Evolutionary conservation across 306 rosid species (phyloP), one percentile per base, ranked within the genome.

Genomic region (Cicer yamashitae): DNA sequence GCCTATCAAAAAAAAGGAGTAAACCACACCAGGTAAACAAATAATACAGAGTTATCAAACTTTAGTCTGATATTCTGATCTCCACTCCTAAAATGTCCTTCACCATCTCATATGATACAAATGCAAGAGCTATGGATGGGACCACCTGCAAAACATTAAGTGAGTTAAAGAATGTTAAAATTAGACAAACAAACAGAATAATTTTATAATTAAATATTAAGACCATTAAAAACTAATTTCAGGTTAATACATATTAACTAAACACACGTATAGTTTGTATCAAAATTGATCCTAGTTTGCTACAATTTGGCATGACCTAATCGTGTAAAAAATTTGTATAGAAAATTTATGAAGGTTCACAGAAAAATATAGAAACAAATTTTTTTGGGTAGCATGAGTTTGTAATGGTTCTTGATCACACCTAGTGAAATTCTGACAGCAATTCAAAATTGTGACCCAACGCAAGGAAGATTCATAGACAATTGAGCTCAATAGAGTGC

Each of bases 61-160:
- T 77, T 88, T 73, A 94, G 75, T 94, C 99, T 7, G 99, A 92
- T 83, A 94, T 92, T 75, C 96, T 87, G 84, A 94, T 86, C 89
- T 94, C 99, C 15, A 94, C 97, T 82, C 99, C 99, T 85, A 94
- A 81, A 80, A 94, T 43, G 73, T 94, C 99, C 90, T 94, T 94
- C 88, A 94, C 96, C 93, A 84, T 56, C 88, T 94, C 99, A 3
- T 94, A 94, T 7, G 97, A 54, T 64, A 94, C 99, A 67, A 94
- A 94, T 17, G 99, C 97, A 60, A 94, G 74, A 41, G 99, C 96
- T 80, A 94, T 94, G 6, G 99, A 94, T 62, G 99, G 99, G 70
- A 92, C 99, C 45, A 94, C 99, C 99, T 94, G 93, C 77, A 84
- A 74, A 64, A 83, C 67, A 78, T 54, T 38, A 63, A 74, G 53